A percentile compares a stretch with the other conserved stretches of the same genome.
Conservation (phyloP, 75 land plant species). For the Adiantum capillusveneris region DNA sequence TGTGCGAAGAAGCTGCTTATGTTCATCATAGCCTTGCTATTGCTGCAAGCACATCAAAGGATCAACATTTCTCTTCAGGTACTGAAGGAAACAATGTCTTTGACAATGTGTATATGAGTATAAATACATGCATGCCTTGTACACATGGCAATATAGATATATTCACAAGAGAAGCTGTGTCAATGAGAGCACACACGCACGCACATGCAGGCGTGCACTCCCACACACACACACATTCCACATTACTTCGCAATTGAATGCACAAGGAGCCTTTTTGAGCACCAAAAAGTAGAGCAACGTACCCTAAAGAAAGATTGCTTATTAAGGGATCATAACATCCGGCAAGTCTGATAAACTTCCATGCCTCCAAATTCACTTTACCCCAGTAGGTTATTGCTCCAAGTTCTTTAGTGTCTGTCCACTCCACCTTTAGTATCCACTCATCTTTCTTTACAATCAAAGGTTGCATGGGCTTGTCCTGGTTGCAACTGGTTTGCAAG, state of each 20-base stretch:
- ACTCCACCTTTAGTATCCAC: slow-evolving; percentile 4
- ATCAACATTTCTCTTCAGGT: neutral
- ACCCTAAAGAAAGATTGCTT: slow-evolving; percentile 10
- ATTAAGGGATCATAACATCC: slow-evolving; percentile 13
- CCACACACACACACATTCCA: too few relatives aligned
- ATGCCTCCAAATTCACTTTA: slow-evolving; percentile 8
- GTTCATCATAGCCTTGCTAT: neutral
- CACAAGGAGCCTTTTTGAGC: too few relatives aligned
- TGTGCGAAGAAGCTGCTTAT: slow-evolving; percentile 6
- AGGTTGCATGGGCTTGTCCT: neutral
- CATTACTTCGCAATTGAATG: too few relatives aligned
- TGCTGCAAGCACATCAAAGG: neutral
- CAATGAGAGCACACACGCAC: too few relatives aligned
- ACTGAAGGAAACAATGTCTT: neutral
- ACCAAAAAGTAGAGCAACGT: neutral
- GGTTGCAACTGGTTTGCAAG: neutral
- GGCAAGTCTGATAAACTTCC: slow-evolving; percentile 15
- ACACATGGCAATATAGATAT: too few relatives aligned
- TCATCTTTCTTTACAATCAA: neutral
- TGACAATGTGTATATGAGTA: too few relatives aligned
- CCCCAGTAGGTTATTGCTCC: slow-evolving; percentile 11
- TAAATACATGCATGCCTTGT: too few relatives aligned
- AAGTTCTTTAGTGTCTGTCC: slow-evolving; percentile 7
- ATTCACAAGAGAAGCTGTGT: too few relatives aligned
- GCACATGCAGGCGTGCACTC: too few relatives aligned